Percentiles rank a stretch among this genome's conserved stretches.
Conservation (phyloP, 2,329 filamentous ascomycete genomes). For the Fusarium coicis region DNA sequence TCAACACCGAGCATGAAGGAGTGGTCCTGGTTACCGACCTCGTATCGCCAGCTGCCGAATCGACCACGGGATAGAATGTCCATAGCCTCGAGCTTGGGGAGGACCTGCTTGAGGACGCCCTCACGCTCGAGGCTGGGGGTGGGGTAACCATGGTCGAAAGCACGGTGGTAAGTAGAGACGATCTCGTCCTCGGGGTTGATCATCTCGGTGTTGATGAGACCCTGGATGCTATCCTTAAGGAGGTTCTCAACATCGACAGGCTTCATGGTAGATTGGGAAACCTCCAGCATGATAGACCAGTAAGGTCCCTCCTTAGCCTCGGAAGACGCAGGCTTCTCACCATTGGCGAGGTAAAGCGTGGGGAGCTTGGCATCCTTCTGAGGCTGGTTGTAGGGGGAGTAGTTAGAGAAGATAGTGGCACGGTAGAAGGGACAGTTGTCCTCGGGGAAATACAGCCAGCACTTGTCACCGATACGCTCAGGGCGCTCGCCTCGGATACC, state of each 20-base stretch:
- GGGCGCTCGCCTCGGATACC: constrained; percentile 92
- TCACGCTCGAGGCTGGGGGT: constrained; percentile 96
- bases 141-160: constrained; percentile 98
- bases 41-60: constrained; percentile 98
- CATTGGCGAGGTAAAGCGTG: constrained; percentile 86
- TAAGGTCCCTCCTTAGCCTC: constrained; percentile 89
- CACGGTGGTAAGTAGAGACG: constrained; percentile 96
- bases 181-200: constrained; percentile 91
- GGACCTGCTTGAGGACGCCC: constrained; percentile 89
- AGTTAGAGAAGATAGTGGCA: constrained; percentile 99
- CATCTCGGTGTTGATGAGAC: constrained; percentile 98
- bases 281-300: constrained; percentile 99
- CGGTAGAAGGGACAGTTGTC: constrained; percentile 99
- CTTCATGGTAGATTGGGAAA: constrained; percentile 96
- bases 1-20: constrained; percentile 98
- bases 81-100: constrained; percentile 90
- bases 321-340: constrained; percentile 78
- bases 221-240: constrained; percentile 91
- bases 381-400: constrained; percentile 98
- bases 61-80: constrained; percentile 96
- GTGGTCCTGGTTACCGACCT: constrained; percentile 96
- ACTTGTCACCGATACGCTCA: constrained; percentile 98
- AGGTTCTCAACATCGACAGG: constrained; percentile 88
- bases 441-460: constrained; percentile 99
- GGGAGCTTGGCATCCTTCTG: constrained; percentile 83